These are phyloP conservation scores for Ascocoryne sarcoides DNA, from an alignment of 2,329 filamentous ascomycete species.

Conservation along the genomic window DNA sequence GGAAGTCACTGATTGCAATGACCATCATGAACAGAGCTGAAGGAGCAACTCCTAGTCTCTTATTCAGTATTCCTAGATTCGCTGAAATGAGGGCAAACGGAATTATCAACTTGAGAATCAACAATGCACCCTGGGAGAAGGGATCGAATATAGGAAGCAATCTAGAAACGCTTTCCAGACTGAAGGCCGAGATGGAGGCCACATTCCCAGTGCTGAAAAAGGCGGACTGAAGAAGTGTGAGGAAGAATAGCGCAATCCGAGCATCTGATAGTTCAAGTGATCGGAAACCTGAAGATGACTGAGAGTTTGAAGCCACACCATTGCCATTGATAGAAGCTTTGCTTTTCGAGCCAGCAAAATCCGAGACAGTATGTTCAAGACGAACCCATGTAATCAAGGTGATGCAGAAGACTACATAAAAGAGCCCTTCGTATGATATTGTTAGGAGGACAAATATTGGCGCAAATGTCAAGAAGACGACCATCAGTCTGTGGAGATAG, in stretches of 20 bases:
- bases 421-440: conserved; percentile 94
- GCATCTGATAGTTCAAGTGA: conserved; percentile 73
- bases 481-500: conserved; percentile 80
- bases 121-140: conserved; percentile 78
- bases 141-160: conserved; percentile 90
- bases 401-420: conserved; percentile 83
- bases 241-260: conserved; percentile 87
- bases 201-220: conserved; percentile 98
- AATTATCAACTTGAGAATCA: conserved; percentile 84
- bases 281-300: conserved; percentile 36
- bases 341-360: conserved; percentile 29
- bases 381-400: conserved; percentile 82
- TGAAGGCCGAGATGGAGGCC: conserved; percentile 88
- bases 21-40: conserved; percentile 90
- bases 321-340: conserved; percentile 14
- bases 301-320: conserved; percentile 17
- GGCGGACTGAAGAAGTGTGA: conserved; percentile 86
- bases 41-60: conserved; percentile 71
- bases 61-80: conserved; percentile 89
- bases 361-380: conserved; percentile 73
- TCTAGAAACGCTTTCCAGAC: conserved; percentile 78
- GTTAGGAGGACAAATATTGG: conserved; percentile 93
- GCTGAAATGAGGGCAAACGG: conserved; percentile 89
- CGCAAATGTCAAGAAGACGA: conserved; percentile 87
- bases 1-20: conserved; percentile 81